Evolutionary conservation across 257 asterid species (phyloP).

Genomic region (Fraxinus anomala): DNA sequence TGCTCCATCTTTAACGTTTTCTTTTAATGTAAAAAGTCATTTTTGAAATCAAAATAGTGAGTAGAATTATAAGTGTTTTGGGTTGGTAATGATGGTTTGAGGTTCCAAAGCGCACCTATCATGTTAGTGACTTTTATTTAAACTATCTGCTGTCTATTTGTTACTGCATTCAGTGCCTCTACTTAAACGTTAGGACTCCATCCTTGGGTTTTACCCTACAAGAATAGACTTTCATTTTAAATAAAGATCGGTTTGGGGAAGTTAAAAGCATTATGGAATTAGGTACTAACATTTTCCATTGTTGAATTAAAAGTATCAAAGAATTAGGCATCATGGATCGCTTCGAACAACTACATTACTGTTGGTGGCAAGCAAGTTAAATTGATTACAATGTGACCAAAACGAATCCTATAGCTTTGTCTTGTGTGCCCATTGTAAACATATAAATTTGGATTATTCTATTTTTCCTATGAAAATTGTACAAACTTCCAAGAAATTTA

Average conservation of each 20-base stretch:
- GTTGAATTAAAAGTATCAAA: not conserved
- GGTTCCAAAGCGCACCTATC: not conserved
- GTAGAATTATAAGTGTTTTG: too few relatives aligned
- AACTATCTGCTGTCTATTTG: not conserved
- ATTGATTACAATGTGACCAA: not conserved
- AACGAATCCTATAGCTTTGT: constrained; percentile 28
- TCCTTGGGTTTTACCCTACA: not conserved
- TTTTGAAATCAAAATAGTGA: too few relatives aligned
- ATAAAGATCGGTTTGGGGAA: too few relatives aligned
- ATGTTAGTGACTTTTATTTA: not conserved
- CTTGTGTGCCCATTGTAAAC: constrained; percentile 18
- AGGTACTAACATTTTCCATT: too few relatives aligned
- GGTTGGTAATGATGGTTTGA: too few relatives aligned
- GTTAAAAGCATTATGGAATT: too few relatives aligned
- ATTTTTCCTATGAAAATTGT: not conserved
- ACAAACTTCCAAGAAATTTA: not conserved
- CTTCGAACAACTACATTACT: not conserved
- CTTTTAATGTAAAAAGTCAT: not conserved
- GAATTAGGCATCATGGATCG: not conserved
- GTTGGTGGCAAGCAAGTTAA: not conserved
- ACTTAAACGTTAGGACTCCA: not conserved
- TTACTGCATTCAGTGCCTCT: not conserved
- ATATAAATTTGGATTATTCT: constrained; percentile 16
- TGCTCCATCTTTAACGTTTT: too few relatives aligned
- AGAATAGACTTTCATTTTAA: not conserved